A percentile compares a stretch with the other conserved stretches of the same genome.
These are phyloP conservation scores for Alisma plantagoaquatica DNA, from an alignment of 106 monocot species.

Conservation along the genomic window DNA sequence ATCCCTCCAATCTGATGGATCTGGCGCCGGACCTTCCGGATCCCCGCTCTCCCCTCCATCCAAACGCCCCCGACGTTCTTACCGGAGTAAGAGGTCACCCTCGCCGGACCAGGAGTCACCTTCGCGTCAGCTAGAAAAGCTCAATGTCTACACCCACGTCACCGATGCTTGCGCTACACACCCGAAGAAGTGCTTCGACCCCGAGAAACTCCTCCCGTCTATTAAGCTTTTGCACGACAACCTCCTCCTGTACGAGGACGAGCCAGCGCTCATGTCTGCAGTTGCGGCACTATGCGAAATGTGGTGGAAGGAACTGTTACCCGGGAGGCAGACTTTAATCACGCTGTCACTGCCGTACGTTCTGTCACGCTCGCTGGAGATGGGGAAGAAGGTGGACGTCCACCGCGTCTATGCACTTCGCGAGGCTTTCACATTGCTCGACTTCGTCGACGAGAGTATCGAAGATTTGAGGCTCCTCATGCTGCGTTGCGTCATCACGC, in stretches of 20 bases:
- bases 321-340: constrained; percentile 53
- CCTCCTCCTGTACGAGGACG: constrained; percentile 56
- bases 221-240: constrained; percentile 58
- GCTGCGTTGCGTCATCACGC: constrained; percentile 58
- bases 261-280: constrained; percentile 35
- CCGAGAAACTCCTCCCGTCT: constrained; percentile 39
- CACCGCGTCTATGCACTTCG: constrained; percentile 46
- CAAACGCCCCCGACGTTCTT: constrained; percentile 23
- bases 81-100: background rate
- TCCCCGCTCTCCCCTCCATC: constrained; percentile 30
- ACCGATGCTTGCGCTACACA: constrained; percentile 48
- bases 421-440: constrained; percentile 68
- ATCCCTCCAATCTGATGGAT: constrained; percentile 4
- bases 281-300: constrained; percentile 63
- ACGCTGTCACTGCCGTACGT: constrained; percentile 74
- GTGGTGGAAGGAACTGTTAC: constrained; percentile 78
- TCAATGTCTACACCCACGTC: constrained; percentile 29
- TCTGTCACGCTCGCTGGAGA: constrained; percentile 53
- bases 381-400: constrained; percentile 49
- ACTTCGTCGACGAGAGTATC: constrained; percentile 84
- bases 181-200: constrained; percentile 43
- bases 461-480: constrained; percentile 65
- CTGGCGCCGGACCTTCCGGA: background rate
- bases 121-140: constrained; percentile 13
- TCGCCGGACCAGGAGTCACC: background rate